Conservation (phyloP, 495 filamentous ascomycete species). For the Penicillium ochrochloron region DNA sequence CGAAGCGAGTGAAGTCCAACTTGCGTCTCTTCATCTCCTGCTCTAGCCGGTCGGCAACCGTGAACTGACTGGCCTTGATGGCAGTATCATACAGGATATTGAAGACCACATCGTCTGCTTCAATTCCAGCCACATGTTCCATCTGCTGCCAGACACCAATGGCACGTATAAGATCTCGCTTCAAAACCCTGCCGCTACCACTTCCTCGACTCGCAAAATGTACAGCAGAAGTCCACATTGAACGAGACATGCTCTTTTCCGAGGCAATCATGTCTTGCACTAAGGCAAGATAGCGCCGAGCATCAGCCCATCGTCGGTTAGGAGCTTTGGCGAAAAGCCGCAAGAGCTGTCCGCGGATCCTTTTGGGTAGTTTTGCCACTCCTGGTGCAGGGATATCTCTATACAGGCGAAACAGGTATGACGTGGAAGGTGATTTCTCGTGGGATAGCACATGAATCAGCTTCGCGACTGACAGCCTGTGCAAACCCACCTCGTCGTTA, state of each 20-base stretch:
- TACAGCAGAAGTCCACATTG: conserved; percentile 84
- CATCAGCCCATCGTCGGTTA: conserved; percentile 46
- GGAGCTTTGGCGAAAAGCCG: conserved; percentile 62
- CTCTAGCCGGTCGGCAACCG: conserved; percentile 80
- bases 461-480: conserved; percentile 38
- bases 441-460: conserved; percentile 50
- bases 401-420: conserved; percentile 65
- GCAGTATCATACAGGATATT: conserved; percentile 91
- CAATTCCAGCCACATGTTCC: conserved; percentile 72
- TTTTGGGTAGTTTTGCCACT: conserved; percentile 62
- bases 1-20: conserved; percentile 69
- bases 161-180: conserved; percentile 68
- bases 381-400: conserved; percentile 65
- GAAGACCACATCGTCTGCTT: conserved; percentile 74
- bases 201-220: conserved; percentile 75
- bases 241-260: conserved; percentile 62
- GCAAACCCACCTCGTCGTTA: conserved; percentile 25
- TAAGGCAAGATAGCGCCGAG: conserved; percentile 78
- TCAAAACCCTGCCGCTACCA: conserved; percentile 53
- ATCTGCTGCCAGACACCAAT: conserved; percentile 88
- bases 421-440: conserved; percentile 47
- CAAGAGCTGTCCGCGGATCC: conserved; percentile 66
- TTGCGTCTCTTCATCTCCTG: conserved; percentile 75
- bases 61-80: conserved; percentile 79
- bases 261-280: conserved; percentile 78